These are phyloP conservation scores for Vitellaria paradoxa DNA, from an alignment of 179 eudicot genomes.

Conservation along the genomic window DNA sequence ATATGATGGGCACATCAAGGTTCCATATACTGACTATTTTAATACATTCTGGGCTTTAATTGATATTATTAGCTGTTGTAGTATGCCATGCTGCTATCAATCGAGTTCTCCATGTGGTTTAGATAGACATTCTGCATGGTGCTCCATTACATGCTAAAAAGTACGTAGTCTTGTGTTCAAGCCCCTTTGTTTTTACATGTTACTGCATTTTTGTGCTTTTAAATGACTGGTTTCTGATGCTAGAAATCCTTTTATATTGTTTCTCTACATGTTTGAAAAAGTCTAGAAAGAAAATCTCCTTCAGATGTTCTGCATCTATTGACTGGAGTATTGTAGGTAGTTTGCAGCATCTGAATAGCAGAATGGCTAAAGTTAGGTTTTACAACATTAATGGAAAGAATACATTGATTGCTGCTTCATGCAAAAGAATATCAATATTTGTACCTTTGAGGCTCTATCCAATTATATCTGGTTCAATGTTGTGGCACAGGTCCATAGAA, in stretches of 20 bases:
- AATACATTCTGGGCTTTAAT: background rate
- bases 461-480: background rate
- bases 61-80: background rate
- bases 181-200: background rate
- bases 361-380: background rate
- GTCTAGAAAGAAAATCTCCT: background rate
- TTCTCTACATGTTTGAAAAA: background rate
- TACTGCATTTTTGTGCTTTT: background rate
- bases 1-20: constrained; percentile 49
- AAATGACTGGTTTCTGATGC: background rate
- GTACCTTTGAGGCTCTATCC: background rate
- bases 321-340: background rate
- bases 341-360: constrained; percentile 8
- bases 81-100: background rate
- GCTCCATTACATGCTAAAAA: background rate
- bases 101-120: background rate
- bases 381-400: background rate
- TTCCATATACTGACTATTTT: constrained; percentile 13
- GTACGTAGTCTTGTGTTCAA: background rate
- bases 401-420: background rate
- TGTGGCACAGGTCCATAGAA: background rate
- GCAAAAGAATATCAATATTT: background rate
- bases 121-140: background rate
- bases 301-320: background rate
- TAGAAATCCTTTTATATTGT: background rate